Percentiles rank a stretch among this genome's conserved stretches.
Evolutionary conservation across 805 yeast species (phyloP).

Genomic region (Lipomyces yamadae): DNA sequence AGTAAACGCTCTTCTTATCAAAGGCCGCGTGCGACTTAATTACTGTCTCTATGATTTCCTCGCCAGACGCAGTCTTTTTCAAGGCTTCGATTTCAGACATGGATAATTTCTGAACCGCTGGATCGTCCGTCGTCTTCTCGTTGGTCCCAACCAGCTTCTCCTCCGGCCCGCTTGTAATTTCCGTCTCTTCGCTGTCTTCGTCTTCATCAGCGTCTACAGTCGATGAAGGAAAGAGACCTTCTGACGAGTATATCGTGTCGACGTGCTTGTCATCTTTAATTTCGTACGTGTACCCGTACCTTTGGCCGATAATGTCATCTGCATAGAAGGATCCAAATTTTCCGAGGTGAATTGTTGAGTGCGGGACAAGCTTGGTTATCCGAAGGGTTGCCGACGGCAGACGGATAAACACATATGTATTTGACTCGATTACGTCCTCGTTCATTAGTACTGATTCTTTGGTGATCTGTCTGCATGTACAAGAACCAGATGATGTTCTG

Average conservation of each 20-base stretch:
- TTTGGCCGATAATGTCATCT: constrained; percentile 74
- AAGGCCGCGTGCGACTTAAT: constrained; percentile 84
- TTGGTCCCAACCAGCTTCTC: constrained; percentile 52
- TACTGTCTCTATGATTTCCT: constrained; percentile 78
- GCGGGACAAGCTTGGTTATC: constrained; percentile 67
- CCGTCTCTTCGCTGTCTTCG: constrained; percentile 41
- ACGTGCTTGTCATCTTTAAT: constrained; percentile 58
- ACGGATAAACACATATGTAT: constrained; percentile 65
- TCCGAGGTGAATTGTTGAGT: constrained; percentile 73
- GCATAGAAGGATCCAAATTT: constrained; percentile 88
- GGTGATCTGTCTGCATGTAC: neutral
- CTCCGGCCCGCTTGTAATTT: constrained; percentile 43
- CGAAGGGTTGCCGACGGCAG: constrained; percentile 83
- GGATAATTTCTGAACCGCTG: constrained; percentile 69
- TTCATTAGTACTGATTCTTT: constrained; percentile 15
- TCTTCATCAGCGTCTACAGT: constrained; percentile 27
- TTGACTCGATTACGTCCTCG: constrained; percentile 49
- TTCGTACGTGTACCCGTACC: constrained; percentile 89
- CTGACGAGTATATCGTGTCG: constrained; percentile 33
- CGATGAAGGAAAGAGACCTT: constrained; percentile 34
- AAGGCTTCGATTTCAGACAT: constrained; percentile 82
- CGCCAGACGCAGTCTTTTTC: constrained; percentile 67
- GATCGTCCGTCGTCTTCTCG: constrained; percentile 70
- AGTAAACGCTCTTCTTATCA: constrained; percentile 82
- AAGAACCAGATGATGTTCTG: neutral